Conservation (phyloP, 345 rosid genomes). For the Arabis hirsuta region DNA sequence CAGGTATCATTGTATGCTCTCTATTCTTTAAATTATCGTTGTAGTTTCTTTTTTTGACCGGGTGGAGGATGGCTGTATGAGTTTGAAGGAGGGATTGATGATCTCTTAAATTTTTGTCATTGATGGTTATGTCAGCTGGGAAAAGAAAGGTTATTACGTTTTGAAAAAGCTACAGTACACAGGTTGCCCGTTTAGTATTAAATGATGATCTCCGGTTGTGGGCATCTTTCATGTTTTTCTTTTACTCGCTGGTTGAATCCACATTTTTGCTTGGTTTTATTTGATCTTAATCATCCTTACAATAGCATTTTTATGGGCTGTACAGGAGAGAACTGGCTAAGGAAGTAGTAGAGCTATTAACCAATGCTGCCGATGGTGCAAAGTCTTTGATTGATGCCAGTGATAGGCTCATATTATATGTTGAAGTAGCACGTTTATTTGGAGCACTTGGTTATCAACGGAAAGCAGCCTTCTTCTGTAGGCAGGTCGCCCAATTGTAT, state of each 20-base stretch:
- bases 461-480: conserved; percentile 97
- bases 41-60: conserved; percentile 13
- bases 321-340: conserved; percentile 82
- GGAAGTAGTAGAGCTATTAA: conserved; percentile 90
- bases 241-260: conserved; percentile 16
- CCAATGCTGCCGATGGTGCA: conserved; percentile 96
- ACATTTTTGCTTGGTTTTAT: conserved; percentile 1
- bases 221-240: conserved; percentile 16
- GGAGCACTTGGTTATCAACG: conserved; percentile 91
- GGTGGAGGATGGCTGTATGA: conserved; percentile 2
- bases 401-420: conserved; percentile 84
- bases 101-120: neutral
- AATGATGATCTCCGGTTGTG: conserved; percentile 8
- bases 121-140: conserved; percentile 19
- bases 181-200: conserved; percentile 5
- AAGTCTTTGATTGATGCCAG: conserved; percentile 93
- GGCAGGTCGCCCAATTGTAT: conserved; percentile 97
- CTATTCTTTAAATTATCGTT: neutral
- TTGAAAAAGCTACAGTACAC: conserved; percentile 1
- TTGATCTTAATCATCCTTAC: conserved; percentile 21
- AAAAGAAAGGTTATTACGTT: conserved; percentile 11
- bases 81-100: neutral
- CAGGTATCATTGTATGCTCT: conserved; percentile 58
- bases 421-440: conserved; percentile 92
- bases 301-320: conserved; percentile 31